phyloP scores from a whole-genome alignment of 495 filamentous ascomycete genomes.

The Clohesyomyces aquaticus region DNA sequence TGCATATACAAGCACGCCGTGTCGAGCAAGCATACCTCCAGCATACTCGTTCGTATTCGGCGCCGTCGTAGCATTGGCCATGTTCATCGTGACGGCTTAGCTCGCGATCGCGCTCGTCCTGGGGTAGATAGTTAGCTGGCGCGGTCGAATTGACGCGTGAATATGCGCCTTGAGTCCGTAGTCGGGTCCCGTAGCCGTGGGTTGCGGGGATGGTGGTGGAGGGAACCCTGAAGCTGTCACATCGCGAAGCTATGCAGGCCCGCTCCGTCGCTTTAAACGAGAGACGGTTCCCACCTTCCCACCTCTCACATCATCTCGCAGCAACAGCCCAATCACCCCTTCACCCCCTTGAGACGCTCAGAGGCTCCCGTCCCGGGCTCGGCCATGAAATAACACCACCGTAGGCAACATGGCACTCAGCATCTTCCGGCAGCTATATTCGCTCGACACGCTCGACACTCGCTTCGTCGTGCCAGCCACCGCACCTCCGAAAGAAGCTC shows the following conservation, averaged over 20 bases:
- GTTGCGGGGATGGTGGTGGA: constrained; percentile 12
- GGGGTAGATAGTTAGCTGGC: not conserved
- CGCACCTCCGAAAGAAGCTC: constrained; percentile 61
- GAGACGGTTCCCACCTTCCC: too few species aligned
- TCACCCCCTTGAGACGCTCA: not conserved
- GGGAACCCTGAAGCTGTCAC: constrained; percentile 29
- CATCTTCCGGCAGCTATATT: constrained; percentile 65
- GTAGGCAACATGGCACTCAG: constrained; percentile 42
- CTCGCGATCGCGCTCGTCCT: not conserved
- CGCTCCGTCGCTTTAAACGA: too few species aligned
- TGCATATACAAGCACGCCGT: not conserved
- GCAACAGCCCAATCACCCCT: too few species aligned
- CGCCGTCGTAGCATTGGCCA: constrained; percentile 35
- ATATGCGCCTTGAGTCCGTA: not conserved
- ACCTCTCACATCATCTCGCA: too few species aligned
- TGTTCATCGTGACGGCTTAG: constrained; percentile 29
- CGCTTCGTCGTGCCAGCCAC: constrained; percentile 77
- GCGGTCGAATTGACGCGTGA: constrained; percentile 28
- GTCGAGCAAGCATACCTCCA: constrained; percentile 32
- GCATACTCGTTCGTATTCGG: constrained; percentile 40
- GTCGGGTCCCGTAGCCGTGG: constrained; percentile 1
- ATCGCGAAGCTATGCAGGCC: constrained; percentile 26
- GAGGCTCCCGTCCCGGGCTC: not conserved
- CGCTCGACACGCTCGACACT: constrained; percentile 90
- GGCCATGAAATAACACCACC: constrained; percentile 15